Base-by-base conservation (phyloP, 2,329 filamentous ascomycete species). In the Phialophora chinensis region DNA sequence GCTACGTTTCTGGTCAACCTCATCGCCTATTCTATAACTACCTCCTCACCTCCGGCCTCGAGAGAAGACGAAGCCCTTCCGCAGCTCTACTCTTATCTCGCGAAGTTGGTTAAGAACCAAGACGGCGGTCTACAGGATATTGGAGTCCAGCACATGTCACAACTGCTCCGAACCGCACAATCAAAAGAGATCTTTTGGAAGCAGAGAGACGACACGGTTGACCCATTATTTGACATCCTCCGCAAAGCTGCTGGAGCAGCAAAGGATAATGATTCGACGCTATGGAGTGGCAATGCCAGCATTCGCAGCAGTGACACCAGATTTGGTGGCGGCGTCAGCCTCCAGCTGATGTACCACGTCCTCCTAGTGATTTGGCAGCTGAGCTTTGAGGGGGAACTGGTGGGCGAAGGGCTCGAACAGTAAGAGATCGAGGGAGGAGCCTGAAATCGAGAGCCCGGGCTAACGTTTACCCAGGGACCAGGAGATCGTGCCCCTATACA, bases 111-210 rank as follows among this genome's bases (percentile, higher is more conserved):
- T 66, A 93, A 93, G 82, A 92, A 89, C 76, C 86, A 91, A 65
- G 95, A 99, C 79, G 90, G 91, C 63, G 92, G 92, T 47, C 85
- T 96, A 64, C 95, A 99, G 79, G 95, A 99, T 76, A 97, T 98
- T 75, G 94, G 93, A 29, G 93, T 98, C 12, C 91, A 95, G 75
- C 88, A 94, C 76, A 96, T 94, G 79, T 97, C 95, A 42, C 85
- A 91, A 23, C 83, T 99, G 35, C 84, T 99, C 35, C 89, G 92
- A 68, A 91, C 89, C 47, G 86, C 84, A 68, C 87, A 87, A 65
- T 87, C 93, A 3, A 87, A 95, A 70, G 85, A 89, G 72, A 85
- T 95, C 63, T 98, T 98, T 81, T 99, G 95, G 95, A 87, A 90
- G 70, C 92, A 97, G 79, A 87, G 91, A 73, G 89, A 89, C 76